Evolutionary conservation across 441 rosid genomes (phyloP), one percentile per base, ranked within the genome.

Genomic region (Populus hybrid): DNA sequence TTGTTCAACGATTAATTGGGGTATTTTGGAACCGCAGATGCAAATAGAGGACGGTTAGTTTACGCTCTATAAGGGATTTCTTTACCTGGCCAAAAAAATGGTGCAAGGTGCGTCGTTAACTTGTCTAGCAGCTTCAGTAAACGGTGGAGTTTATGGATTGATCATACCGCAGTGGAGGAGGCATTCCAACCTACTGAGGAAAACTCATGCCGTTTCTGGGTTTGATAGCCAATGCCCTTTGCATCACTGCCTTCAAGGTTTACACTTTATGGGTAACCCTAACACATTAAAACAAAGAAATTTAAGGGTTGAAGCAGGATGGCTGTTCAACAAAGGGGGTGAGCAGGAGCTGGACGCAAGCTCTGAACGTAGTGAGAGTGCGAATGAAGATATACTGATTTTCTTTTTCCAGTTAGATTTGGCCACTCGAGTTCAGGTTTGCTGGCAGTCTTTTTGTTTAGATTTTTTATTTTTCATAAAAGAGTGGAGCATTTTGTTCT

Each of bases 341-440:
- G 88, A 87, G 26, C 86, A 86, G 85, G 90, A 86, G 45, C 80
- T 74, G 72, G 91, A 85, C 80, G 94, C 97, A 9, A 88, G 80
- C 78, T 84, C 85, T 50, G 97, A 96, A 84, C 88, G 88, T 11
- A 94, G 99, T 64, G 99, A 96, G 88, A 86, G 87, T 77, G 94
- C 98, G 9, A 94, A 96, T 78, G 98, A 96, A 84, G 99, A 96
- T 82, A 90, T 94, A 66, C 80, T 94, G 80, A 87, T 96, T 80
- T 95, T 96, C 89, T 92, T 93, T 85, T 96, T 94, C 79, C 97
- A 93, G 89, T 83, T 96, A 12, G 98, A 94, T 81, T 87, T 96
- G 82, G 92, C 91, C 18, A 93, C 97, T 79, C 95, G 94, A 84
- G 97, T 96, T 2, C 98, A 96, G 99, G 99, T 95, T 66, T 76